Conservation (phyloP, 441 rosid genomes). For the Aleurites moluccanus region DNA sequence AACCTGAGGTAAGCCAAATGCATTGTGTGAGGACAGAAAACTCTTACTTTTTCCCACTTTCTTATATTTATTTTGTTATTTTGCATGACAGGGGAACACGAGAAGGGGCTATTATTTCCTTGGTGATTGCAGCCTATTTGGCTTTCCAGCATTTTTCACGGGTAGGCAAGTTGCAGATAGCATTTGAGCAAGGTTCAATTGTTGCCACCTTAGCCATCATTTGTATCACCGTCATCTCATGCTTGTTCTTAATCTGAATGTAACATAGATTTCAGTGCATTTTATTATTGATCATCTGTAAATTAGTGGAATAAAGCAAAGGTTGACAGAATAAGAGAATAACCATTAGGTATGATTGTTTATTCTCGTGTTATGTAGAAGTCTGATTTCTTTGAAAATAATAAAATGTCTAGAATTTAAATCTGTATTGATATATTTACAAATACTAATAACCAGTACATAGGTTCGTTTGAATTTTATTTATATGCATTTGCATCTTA, state of each 20-base stretch:
- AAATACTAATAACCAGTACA: background rate
- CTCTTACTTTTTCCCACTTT: constrained; percentile 5
- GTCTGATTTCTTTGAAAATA: background rate
- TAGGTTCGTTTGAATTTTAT: background rate
- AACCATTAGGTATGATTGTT: background rate
- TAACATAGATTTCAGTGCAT: constrained; percentile 6
- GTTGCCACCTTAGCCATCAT: constrained; percentile 71
- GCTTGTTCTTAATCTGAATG: constrained; percentile 57
- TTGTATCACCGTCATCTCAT: constrained; percentile 49
- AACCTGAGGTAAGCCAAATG: constrained; percentile 52
- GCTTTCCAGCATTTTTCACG: constrained; percentile 91
- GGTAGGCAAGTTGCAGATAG: constrained; percentile 57
- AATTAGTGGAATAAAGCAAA: constrained; percentile 21
- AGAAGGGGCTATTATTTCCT: constrained; percentile 61
- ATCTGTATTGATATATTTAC: background rate
- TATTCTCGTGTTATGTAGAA: background rate
- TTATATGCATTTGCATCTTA: background rate
- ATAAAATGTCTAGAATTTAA: background rate
- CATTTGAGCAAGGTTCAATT: constrained; percentile 83
- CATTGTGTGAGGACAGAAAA: constrained; percentile 11
- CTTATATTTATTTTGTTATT: background rate
- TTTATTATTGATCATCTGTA: constrained; percentile 27
- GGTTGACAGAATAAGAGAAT: constrained; percentile 26
- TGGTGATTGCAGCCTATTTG: constrained; percentile 63
- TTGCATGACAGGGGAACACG: constrained; percentile 61